A percentile compares a stretch with the other conserved stretches of the same genome.
phyloP scores from a whole-genome alignment of 2,329 filamentous ascomycete species.

The Fonsecaea pugnacius region DNA sequence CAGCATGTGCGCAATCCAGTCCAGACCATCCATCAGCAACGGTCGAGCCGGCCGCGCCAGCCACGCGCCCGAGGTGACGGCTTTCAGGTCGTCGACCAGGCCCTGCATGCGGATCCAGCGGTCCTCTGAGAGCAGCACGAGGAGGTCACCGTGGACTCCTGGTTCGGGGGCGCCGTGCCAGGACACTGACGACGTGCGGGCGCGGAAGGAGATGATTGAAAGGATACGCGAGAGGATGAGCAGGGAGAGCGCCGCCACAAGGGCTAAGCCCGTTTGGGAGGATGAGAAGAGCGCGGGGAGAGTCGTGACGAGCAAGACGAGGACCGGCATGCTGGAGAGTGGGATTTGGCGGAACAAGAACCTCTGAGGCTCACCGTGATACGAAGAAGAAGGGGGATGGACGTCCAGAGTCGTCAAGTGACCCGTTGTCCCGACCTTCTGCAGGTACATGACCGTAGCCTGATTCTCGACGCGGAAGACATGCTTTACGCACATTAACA shows the following conservation, averaged over 20 bases:
- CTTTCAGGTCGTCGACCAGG: constrained; percentile 60
- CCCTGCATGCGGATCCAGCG: constrained; percentile 60
- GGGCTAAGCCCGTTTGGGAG: constrained; percentile 50
- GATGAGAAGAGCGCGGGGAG: constrained; percentile 13
- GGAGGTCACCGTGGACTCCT: constrained; percentile 52
- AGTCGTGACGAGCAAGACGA: neutral
- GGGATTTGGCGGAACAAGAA: too few relatives aligned
- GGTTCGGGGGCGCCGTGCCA: constrained; percentile 48
- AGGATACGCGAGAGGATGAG: constrained; percentile 61
- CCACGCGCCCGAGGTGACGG: constrained; percentile 63
- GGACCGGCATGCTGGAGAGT: constrained; percentile 5
- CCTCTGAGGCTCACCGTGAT: too few relatives aligned
- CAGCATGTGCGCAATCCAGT: constrained; percentile 55
- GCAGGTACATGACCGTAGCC: constrained; percentile 59
- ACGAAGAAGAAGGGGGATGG: constrained; percentile 15
- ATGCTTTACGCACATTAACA: constrained; percentile 34
- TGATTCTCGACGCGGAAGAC: constrained; percentile 50
- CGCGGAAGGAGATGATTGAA: constrained; percentile 62
- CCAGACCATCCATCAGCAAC: constrained; percentile 48
- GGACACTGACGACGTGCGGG: constrained; percentile 47
- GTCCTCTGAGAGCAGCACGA: constrained; percentile 59
- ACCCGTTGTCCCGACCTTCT: constrained; percentile 62
- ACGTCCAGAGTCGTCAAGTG: constrained; percentile 48
- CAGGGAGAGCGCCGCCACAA: constrained; percentile 52
- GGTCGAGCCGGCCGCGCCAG: constrained; percentile 57